Evolutionary conservation across 768 basidiomycete species (phyloP), one percentile per base, ranked within the genome.

Genomic region (Kwoniella heveanensis): DNA sequence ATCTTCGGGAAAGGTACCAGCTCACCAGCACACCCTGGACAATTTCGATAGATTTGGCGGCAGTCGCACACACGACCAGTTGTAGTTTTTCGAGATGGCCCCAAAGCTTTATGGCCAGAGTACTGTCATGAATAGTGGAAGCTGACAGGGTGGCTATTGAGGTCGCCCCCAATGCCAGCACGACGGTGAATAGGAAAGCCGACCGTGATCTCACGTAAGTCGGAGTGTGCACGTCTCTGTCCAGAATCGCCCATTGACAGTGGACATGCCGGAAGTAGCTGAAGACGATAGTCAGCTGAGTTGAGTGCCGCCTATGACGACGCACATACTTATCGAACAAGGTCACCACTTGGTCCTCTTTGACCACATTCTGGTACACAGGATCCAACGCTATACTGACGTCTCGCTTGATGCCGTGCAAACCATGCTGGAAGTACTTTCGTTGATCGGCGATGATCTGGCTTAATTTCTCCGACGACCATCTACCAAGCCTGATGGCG

Each of bases 31-130:
- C 49, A 10, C 50, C 60, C 19, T 62, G 60, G 8, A 62, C 53
- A 19, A 62, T 62, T 30, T 62, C 60, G 10, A 62, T 27, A 10
- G 60, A 62, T 55, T 62, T 62, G 17, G 60, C 60, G 9, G 50
- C 51, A 8, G 60, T 62, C 13, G 60, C 60, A 52, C 44, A 55
- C 1, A 62, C 30, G 13, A 62, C 60, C 37, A 62, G 46, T 30
- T 62, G 60, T 25, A 62, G 53, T 52, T 62, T 62, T 19, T 62
- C 60, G 0, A 54, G 44, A 44, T 62, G 60, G 6, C 52, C 53
- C 50, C 52, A 53, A 1, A 62, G 46, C 25, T 47, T 54, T 21
- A 54, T 47, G 6, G 60, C 60, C 30, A 54, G 3, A 17, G 29
- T 24, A 39, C 44, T 37, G 15, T 54, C 21, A 27, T 54, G 29